Percentiles rank a stretch among this genome's conserved stretches.
Conservation (phyloP, 352 stramenopile genomes). For the Pythium folliculosum region DNA sequence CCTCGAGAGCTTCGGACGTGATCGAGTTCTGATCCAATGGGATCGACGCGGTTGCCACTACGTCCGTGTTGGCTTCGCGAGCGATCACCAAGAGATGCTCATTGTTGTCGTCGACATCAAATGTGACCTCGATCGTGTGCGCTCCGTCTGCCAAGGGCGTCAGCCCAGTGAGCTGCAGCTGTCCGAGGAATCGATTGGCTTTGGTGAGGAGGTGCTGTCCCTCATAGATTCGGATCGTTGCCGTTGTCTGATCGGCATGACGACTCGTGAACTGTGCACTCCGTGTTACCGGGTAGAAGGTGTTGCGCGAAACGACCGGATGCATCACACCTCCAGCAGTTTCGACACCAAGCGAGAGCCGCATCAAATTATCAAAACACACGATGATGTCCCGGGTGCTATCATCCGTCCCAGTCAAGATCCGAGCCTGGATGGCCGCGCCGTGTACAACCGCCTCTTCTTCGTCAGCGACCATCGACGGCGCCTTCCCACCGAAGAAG, state of each 20-base stretch:
- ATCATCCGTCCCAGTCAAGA: slow-evolving; percentile 92
- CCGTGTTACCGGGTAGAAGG: slow-evolving; percentile 84
- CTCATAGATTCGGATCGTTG: not conserved
- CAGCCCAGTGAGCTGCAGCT: not conserved
- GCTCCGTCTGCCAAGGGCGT: not conserved
- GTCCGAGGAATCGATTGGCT: not conserved
- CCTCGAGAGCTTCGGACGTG: too few relatives aligned
- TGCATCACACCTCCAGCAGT: slow-evolving; percentile 99
- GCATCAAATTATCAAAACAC: slow-evolving; percentile 95
- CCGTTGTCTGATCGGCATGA: not conserved
- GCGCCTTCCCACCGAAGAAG: slow-evolving; percentile 98
- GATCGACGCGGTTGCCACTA: too few relatives aligned
- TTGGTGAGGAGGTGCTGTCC: not conserved
- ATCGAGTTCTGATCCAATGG: too few relatives aligned
- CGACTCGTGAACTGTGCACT: not conserved
- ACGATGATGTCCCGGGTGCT: slow-evolving; percentile 95
- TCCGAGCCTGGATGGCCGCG: slow-evolving; percentile 96
- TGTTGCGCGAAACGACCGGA: slow-evolving; percentile 98
- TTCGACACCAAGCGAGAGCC: slow-evolving; percentile 98
- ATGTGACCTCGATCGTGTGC: not conserved
- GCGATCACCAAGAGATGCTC: too few relatives aligned
- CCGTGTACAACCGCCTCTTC: slow-evolving; percentile 99
- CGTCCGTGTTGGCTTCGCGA: too few relatives aligned
- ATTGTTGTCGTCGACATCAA: not conserved
- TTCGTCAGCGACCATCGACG: slow-evolving; percentile 90